Evolutionary conservation across 352 stramenopile genomes (phyloP), one percentile per base, ranked within the genome.

Genomic region (Pseudoperonospora humuli): DNA sequence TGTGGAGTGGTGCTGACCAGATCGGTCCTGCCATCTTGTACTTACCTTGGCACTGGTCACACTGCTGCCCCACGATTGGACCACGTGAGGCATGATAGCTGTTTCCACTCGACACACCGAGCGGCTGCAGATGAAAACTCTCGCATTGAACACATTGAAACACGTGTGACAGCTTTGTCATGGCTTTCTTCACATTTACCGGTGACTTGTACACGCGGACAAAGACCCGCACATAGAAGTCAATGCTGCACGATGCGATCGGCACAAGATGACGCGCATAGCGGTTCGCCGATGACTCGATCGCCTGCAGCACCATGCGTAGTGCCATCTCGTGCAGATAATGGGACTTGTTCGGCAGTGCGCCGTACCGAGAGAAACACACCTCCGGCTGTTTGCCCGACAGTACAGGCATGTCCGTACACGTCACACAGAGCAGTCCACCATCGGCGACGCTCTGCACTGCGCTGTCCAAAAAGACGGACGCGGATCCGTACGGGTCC

Each of bases 201-300:
- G 96, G 96, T 41, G 93, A 95, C 57, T 97, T 90, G 67, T 95
- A 97, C 31, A 99, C 95, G 48, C 97, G 93, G 11, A 99, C 95
- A 73, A 99, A 99, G 29, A 99, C 86, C 37, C 97, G 93, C 31
- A 98, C 80, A 75, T 99, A 99, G 62, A 99, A 99, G 47, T 98
- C 95, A 61, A 99, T 99, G 52, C 95, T 97, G 44, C 98, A 96
- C 26, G 87, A 97, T 17, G 97, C 84, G 15, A 99, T 85, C 0
- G 97, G 96, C 47, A 97, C 84, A 61, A 99, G 98, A 55, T 96
- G 92, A 39, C 95, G 72, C 54, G 95, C 90, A 63, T 99, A 99
- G 29, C 84, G 80, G 50, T 97, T 98, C 1, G 96, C 96, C 3
- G 73, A 74, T 15, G 86, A 81, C 50, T 98, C 94, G 29, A 99